phyloP scores from a whole-genome alignment of 345 rosid species.

The Salix koriyanagi region DNA sequence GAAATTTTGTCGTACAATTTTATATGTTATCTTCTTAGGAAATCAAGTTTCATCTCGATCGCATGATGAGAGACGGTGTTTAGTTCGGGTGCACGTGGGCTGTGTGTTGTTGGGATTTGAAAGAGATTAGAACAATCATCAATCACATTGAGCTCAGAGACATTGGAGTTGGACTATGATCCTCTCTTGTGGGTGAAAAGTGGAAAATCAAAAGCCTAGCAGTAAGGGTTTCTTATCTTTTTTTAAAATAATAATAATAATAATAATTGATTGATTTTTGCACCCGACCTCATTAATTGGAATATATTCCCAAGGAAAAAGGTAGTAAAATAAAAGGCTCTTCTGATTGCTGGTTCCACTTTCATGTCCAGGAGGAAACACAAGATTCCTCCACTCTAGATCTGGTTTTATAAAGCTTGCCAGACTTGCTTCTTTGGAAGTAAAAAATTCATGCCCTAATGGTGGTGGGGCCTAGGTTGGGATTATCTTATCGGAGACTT shows the following conservation, averaged over 20 bases:
- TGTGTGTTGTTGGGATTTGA: conserved; percentile 17
- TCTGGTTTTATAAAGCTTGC: background rate
- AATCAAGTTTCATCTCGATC: background rate
- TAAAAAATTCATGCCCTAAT: background rate
- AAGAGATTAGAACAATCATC: background rate
- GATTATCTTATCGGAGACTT: background rate
- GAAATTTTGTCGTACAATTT: background rate
- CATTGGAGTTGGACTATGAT: background rate
- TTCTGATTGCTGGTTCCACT: background rate
- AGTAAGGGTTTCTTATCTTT: background rate
- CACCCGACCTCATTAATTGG: background rate
- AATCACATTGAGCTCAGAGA: background rate
- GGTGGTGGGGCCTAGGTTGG: background rate
- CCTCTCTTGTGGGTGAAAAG: background rate
- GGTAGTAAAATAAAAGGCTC: background rate
- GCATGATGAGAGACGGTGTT: background rate
- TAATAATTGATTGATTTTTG: background rate
- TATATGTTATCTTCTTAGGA: background rate
- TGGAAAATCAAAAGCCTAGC: background rate
- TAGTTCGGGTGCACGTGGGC: conserved; percentile 31
- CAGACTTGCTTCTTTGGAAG: background rate
- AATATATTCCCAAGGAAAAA: background rate
- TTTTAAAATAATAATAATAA: no score
- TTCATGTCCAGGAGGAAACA: background rate
- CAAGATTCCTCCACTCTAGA: background rate